phyloP scores from a whole-genome alignment of 805 yeast species.

The Candida xiaguanensis region DNA sequence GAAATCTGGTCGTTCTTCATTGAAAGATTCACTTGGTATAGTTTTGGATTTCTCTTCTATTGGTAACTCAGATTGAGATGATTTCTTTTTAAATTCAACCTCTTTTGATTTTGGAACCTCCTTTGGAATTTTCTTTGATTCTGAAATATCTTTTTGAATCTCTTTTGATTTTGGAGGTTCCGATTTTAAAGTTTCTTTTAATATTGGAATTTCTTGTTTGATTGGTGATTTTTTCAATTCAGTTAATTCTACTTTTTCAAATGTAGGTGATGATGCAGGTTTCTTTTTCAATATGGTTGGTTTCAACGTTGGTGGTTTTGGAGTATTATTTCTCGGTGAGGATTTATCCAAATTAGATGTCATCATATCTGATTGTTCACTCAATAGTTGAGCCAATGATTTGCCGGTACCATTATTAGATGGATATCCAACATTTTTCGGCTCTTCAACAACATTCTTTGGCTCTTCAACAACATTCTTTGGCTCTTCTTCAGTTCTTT shows the following conservation, averaged over 20 bases:
- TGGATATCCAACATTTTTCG: background rate
- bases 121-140: no score
- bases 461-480: slow-evolving; percentile 9
- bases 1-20: slow-evolving; percentile 26
- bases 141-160: no score
- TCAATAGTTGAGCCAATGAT: slow-evolving; percentile 38
- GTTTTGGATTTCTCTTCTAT: background rate
- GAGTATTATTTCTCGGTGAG: slow-evolving; percentile 15
- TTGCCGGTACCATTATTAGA: slow-evolving; percentile 21
- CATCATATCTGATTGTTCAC: slow-evolving; percentile 15
- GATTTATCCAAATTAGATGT: slow-evolving; percentile 13
- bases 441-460: background rate
- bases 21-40: background rate
- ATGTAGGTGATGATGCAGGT: slow-evolving; percentile 8
- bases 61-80: background rate
- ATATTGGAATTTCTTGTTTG: no score
- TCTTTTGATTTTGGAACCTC: no score
- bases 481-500: slow-evolving; percentile 16
- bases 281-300: slow-evolving; percentile 41
- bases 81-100: no score
- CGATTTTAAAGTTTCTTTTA: no score
- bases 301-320: slow-evolving; percentile 23
- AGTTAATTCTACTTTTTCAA: no score
- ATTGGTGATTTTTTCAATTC: no score
- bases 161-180: no score